phyloP scores from a whole-genome alignment of 345 rosid genomes.

The thale cress (Arabidopsis thaliana) region TAIR10.1 NC_003070.9:7955001-7955500 shows the following conservation, averaged over 20 bases:
- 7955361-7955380: neutral
- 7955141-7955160: neutral
- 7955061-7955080: neutral
- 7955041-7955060: neutral
- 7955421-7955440: neutral
- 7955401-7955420: neutral
- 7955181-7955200: slow-evolving; percentile 1
- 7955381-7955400: neutral
- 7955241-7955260: neutral
- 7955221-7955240: neutral
- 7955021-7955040: neutral
- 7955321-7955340: neutral
- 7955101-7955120: neutral
- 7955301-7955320: neutral
- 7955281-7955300: neutral
- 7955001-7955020: neutral
- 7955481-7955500: neutral
- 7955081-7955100: neutral
- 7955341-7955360: too few species aligned
- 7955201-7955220: slow-evolving; percentile 21
- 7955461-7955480: neutral
- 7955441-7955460: neutral
- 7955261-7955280: neutral
- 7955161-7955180: neutral
- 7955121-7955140: neutral